These are phyloP conservation scores for Papiliotrema laurentii DNA, from an alignment of 1,284 basidiomycete species.

Conservation along the genomic window DNA sequence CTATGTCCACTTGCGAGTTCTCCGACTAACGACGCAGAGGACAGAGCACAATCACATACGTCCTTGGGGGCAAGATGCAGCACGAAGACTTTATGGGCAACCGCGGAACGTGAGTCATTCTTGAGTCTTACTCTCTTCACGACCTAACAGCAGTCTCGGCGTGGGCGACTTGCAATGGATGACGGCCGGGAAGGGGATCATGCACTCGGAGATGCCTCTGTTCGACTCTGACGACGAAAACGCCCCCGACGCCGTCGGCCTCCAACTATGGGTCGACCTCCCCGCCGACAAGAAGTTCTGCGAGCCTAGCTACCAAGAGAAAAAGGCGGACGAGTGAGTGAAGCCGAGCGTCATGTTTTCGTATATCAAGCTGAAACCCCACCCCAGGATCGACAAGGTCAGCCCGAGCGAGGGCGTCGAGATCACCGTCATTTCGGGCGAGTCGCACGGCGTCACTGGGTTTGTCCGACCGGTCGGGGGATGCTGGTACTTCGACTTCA, in stretches of 20 bases:
- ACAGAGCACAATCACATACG: conserved; percentile 71
- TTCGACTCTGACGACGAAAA: conserved; percentile 62
- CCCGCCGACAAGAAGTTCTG: conserved; percentile 83
- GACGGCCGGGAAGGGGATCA: conserved; percentile 66
- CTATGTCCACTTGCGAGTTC: too few species aligned
- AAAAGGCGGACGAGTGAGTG: conserved; percentile 51
- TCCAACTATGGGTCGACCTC: conserved; percentile 93
- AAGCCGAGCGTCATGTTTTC: neutral
- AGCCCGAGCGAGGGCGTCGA: conserved; percentile 68
- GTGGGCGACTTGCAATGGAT: conserved; percentile 93
- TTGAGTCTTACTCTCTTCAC: neutral
- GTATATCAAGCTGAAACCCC: neutral
- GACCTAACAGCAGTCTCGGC: conserved; percentile 54
- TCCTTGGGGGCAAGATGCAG: conserved; percentile 66
- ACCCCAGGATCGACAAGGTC: conserved; percentile 62
- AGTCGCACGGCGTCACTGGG: conserved; percentile 69
- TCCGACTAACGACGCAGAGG: too few species aligned
- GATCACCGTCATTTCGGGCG: conserved; percentile 84
- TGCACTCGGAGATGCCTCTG: conserved; percentile 86
- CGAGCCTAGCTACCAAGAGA: conserved; percentile 54
- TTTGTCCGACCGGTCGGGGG: conserved; percentile 86
- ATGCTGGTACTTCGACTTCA: conserved; percentile 87
- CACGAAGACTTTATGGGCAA: conserved; percentile 95
- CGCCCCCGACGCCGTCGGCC: conserved; percentile 51
- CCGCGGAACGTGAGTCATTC: conserved; percentile 52